These are phyloP conservation scores for Phytophthora boehmeriae DNA, from an alignment of 352 stramenopile species.

Conservation along the genomic window DNA sequence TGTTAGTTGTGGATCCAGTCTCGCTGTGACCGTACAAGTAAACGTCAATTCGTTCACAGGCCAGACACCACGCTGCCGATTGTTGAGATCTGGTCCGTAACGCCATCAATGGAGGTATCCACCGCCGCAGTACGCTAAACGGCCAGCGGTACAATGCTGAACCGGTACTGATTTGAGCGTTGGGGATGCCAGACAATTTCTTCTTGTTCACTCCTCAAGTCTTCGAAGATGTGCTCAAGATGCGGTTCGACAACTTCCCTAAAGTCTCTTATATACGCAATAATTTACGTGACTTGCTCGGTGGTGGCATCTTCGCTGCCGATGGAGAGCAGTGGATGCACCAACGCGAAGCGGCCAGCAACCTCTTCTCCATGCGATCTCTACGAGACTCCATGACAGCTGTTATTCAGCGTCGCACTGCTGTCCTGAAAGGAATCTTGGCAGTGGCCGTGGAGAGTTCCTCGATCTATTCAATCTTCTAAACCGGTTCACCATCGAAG, in stretches of 20 bases:
- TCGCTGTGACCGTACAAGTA: conserved; percentile 10
- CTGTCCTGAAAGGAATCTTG: conserved; percentile 26
- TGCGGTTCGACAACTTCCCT: conserved; percentile 67
- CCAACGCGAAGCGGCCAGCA: conserved; percentile 81
- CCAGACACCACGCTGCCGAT: conserved; percentile 37
- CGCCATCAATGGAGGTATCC: conserved; percentile 23
- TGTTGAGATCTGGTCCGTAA: conserved; percentile 33
- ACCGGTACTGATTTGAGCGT: conserved; percentile 27
- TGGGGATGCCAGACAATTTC: conserved; percentile 38
- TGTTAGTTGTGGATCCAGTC: conserved; percentile 6
- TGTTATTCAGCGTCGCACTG: conserved; percentile 29
- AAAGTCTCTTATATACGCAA: conserved; percentile 53
- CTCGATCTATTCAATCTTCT: conserved; percentile 52
- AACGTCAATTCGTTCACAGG: conserved; percentile 18
- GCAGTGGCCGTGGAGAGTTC: neutral
- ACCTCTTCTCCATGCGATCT: conserved; percentile 73
- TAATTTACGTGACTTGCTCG: conserved; percentile 54
- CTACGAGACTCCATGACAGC: no score
- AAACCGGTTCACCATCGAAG: conserved; percentile 66
- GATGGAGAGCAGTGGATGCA: conserved; percentile 66
- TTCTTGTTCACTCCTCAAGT: conserved; percentile 39
- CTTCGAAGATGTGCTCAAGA: conserved; percentile 58
- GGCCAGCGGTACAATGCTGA: conserved; percentile 34
- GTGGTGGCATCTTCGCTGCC: no score
- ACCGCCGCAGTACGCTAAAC: conserved; percentile 34